Evolutionary conservation across 169 alveolate genomes (phyloP).

Genomic region (Cryptosporidium sp.): DNA sequence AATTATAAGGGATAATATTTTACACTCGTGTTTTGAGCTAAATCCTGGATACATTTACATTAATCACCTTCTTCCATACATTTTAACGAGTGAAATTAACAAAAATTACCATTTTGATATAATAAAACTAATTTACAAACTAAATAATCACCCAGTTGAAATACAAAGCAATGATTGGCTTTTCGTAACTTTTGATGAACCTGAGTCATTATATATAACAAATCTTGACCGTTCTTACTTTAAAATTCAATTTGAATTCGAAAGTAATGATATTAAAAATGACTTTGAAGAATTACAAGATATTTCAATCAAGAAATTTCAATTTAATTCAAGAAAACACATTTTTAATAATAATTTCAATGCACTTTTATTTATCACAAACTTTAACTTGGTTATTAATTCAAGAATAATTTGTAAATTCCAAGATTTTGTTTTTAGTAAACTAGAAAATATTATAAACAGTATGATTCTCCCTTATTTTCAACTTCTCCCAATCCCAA

Average conservation of each 20-base stretch:
- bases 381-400: not conserved
- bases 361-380: constrained; percentile 7
- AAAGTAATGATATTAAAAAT: not conserved
- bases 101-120: constrained; percentile 3
- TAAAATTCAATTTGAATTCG: not conserved
- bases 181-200: not conserved
- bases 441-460: not conserved
- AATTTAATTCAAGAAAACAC: not conserved
- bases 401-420: not conserved
- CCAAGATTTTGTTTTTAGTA: constrained; percentile 5
- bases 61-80: constrained; percentile 17
- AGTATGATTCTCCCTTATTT: constrained; percentile 11
- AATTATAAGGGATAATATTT: constrained; percentile 4
- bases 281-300: not conserved
- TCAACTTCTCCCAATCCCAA: constrained; percentile 14
- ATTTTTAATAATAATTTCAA: not conserved
- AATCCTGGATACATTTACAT: constrained; percentile 13
- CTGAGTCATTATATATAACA: not conserved
- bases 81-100: not conserved
- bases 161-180: not conserved
- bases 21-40: not conserved
- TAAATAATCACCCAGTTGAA: not conserved
- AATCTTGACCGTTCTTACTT: not conserved
- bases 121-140: not conserved
- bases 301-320: not conserved